Percentiles rank a stretch among this genome's conserved stretches.
These are phyloP conservation scores for Luffa acutangula DNA, from an alignment of 306 rosid species.

Conservation along the genomic window DNA sequence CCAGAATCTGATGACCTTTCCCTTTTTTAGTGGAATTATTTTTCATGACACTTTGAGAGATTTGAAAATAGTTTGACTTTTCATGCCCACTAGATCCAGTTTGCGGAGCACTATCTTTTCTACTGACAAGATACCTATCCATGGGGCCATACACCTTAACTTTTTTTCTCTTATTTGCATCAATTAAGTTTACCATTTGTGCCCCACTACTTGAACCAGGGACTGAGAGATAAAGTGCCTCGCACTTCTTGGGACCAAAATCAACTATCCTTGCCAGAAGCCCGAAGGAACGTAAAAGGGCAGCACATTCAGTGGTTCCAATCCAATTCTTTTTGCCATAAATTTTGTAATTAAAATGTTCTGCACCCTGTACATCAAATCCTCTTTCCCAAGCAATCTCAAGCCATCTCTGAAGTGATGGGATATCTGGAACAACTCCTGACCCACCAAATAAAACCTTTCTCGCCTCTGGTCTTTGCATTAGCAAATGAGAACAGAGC, in stretches of 20 bases:
- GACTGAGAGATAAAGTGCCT: constrained; percentile 39
- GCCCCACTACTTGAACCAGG: constrained; percentile 38
- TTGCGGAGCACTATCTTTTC: constrained; percentile 5
- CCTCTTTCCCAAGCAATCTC: constrained; percentile 92
- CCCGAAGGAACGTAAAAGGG: constrained; percentile 68
- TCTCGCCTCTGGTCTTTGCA: constrained; percentile 40
- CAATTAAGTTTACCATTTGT: constrained; percentile 12
- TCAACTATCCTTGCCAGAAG: constrained; percentile 62
- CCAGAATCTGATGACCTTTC: constrained; percentile 50
- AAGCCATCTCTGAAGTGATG: constrained; percentile 77
- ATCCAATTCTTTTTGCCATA: constrained; percentile 60
- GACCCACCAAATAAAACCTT: constrained; percentile 59
- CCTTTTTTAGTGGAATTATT: constrained; percentile 13
- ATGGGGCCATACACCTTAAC: constrained; percentile 30
- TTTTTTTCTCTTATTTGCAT: constrained; percentile 26
- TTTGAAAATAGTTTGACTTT: constrained; percentile 8
- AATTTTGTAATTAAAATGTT: constrained; percentile 42
- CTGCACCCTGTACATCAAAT: constrained; percentile 55
- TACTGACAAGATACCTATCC: constrained; percentile 23
- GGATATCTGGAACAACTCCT: constrained; percentile 67
- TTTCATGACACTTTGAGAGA: constrained; percentile 14
- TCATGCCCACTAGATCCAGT: constrained; percentile 18
- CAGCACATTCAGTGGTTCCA: constrained; percentile 76
- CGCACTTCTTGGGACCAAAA: constrained; percentile 69
- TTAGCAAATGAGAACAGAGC: constrained; percentile 63